Percentiles rank a stretch among this genome's conserved stretches.
These are phyloP conservation scores for Aureobasidium mangrovei DNA, from an alignment of 2,329 filamentous ascomycete species.

Conservation along the genomic window DNA sequence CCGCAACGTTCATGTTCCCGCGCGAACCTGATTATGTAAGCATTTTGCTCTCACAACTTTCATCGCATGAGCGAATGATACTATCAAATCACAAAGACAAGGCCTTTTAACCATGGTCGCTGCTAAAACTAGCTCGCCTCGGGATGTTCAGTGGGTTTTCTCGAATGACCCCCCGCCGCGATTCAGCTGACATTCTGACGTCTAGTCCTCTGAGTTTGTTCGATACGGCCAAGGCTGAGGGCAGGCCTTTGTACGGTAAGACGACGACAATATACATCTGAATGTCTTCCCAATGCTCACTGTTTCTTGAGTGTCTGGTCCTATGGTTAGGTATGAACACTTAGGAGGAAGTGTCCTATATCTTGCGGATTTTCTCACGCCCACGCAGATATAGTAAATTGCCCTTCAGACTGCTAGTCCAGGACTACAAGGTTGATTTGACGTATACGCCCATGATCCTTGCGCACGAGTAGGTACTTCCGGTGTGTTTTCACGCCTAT, in stretches of 20 bases:
- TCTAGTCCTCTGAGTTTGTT: slow-evolving; percentile 39
- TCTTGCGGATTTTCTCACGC: background rate
- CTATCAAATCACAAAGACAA: background rate
- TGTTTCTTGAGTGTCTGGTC: slow-evolving; percentile 41
- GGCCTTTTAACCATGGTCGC: background rate
- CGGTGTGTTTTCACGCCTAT: background rate
- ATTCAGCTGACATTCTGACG: background rate
- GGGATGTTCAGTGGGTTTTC: background rate
- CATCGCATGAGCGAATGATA: background rate
- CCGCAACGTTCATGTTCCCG: background rate
- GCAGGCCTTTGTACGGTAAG: slow-evolving; percentile 44
- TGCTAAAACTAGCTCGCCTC: background rate
- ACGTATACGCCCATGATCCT: slow-evolving; percentile 62
- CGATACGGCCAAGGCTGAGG: slow-evolving; percentile 43
- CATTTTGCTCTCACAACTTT: background rate
- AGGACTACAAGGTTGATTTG: slow-evolving; percentile 56
- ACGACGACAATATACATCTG: background rate
- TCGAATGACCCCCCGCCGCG: background rate
- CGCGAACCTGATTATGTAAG: background rate
- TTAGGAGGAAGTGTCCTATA: background rate
- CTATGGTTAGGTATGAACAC: slow-evolving; percentile 52
- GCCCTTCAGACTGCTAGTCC: slow-evolving; percentile 59
- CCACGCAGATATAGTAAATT: slow-evolving; percentile 38
- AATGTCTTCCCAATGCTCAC: slow-evolving; percentile 12
- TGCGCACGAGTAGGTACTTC: slow-evolving; percentile 25